Evolutionary conservation across 1,139 yeast genomes (phyloP).

Genomic region (Suhomyces ambrosiae): DNA sequence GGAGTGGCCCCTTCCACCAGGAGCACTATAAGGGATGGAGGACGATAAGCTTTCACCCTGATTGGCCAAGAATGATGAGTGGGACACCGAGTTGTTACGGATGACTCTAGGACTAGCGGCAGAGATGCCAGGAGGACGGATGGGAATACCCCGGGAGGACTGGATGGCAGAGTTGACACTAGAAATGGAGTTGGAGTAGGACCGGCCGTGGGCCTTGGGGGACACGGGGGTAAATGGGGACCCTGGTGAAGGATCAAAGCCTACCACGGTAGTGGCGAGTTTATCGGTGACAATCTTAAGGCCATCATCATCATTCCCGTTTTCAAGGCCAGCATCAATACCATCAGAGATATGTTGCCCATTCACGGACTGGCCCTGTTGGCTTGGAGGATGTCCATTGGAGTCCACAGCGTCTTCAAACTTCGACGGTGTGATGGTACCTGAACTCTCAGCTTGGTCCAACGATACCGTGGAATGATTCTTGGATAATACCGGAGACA

Average conservation of each 20-base stretch:
- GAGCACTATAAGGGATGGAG: conserved; percentile 73
- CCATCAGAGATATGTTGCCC: no score
- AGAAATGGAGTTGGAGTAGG: conserved; percentile 19
- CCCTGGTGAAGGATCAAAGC: conserved; percentile 18
- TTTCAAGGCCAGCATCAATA: conserved; percentile 1
- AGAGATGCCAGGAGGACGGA: conserved; percentile 28
- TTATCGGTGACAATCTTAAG: conserved; percentile 13
- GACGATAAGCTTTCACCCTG: conserved; percentile 56
- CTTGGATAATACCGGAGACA: conserved; percentile 30
- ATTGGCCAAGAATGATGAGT: conserved; percentile 39
- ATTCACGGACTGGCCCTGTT: no score
- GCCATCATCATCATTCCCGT: not conserved
- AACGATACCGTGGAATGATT: conserved; percentile 28
- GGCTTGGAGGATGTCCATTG: no score
- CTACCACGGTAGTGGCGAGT: conserved; percentile 14
- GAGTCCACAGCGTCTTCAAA: conserved; percentile 1
- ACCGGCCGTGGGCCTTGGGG: conserved; percentile 21
- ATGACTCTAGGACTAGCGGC: conserved; percentile 44
- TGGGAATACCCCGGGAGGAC: conserved; percentile 23
- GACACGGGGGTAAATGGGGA: conserved; percentile 22
- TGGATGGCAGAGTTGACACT: conserved; percentile 16
- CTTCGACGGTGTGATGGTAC: conserved; percentile 19
- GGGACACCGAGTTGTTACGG: conserved; percentile 48
- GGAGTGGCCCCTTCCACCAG: conserved; percentile 51
- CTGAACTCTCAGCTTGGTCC: conserved; percentile 17